Conservation (phyloP, 2,329 filamentous ascomycete genomes). For the Fusarium pininemorale region DNA sequence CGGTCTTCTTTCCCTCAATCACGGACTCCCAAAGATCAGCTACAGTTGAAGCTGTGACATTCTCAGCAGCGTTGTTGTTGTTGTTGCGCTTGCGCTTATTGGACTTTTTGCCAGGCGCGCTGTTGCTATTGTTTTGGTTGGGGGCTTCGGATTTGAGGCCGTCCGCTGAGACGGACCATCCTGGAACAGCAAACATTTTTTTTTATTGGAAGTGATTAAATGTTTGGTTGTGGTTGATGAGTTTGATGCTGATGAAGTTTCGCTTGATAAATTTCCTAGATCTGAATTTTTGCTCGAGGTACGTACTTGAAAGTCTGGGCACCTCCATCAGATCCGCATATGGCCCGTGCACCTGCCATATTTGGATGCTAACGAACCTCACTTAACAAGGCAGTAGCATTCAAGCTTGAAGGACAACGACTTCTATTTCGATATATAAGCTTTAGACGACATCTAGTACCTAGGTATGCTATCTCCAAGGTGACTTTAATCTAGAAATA, state of each 20-base stretch:
- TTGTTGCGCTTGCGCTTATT: conserved; percentile 66
- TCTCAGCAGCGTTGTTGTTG: conserved; percentile 40
- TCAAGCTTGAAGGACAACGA: not conserved
- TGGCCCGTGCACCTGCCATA: conserved; percentile 13
- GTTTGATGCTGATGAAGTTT: conserved; percentile 13
- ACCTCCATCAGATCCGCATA: not conserved
- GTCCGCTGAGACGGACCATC: conserved; percentile 84
- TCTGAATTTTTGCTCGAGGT: conserved; percentile 25
- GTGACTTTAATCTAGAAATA: too few species aligned
- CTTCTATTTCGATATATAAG: not conserved
- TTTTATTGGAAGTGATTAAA: conserved; percentile 9
- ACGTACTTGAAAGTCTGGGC: conserved; percentile 9
- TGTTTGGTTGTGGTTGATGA: conserved; percentile 14
- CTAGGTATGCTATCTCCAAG: accelerated
- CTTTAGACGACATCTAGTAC: too few species aligned
- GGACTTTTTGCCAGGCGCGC: conserved; percentile 55
- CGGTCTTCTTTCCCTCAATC: conserved; percentile 71
- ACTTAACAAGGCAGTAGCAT: not conserved
- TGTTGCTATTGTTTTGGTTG: conserved; percentile 40
- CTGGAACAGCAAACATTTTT: conserved; percentile 89
- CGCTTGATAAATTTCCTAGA: conserved; percentile 17
- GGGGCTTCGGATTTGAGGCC: conserved; percentile 74
- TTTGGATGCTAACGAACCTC: conserved; percentile 1
- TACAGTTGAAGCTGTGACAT: conserved; percentile 75
- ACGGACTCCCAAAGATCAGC: conserved; percentile 81